phyloP scores from a whole-genome alignment of 2,329 filamentous ascomycete genomes.

The Aphanoascus verrucosus region DNA sequence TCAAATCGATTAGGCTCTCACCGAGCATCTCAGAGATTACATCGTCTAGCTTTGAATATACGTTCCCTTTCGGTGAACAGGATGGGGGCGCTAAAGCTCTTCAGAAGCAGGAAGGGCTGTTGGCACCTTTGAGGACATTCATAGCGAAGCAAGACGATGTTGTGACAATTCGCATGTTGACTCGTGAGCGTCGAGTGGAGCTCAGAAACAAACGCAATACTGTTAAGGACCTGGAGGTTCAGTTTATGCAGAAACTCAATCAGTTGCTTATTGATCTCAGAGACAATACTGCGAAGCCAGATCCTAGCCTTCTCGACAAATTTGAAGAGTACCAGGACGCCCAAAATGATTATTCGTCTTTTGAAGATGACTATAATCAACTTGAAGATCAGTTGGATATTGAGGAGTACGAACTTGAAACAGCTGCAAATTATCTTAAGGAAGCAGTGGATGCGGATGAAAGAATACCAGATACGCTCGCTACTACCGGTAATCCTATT shows the following conservation, averaged over 20 bases:
- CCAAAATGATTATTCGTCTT: conserved; percentile 19
- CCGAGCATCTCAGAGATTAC: background rate
- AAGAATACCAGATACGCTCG: background rate
- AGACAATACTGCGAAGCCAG: background rate
- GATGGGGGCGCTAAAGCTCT: background rate
- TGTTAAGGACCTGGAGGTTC: conserved; percentile 17
- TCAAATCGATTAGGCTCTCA: conserved; percentile 1
- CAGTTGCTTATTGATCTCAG: conserved; percentile 14
- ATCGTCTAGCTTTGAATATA: background rate
- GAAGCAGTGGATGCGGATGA: background rate
- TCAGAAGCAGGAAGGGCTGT: background rate
- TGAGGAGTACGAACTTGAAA: conserved; percentile 21
- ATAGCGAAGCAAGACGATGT: conserved; percentile 11
- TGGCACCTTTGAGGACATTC: background rate
- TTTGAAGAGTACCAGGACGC: conserved; percentile 18
- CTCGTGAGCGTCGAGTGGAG: conserved; percentile 19
- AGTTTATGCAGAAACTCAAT: conserved; percentile 21
- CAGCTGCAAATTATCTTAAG: conserved; percentile 17
- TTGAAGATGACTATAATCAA: conserved; percentile 21
- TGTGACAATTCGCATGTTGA: conserved; percentile 16
- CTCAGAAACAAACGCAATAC: conserved; percentile 22
- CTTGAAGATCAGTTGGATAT: conserved; percentile 21
- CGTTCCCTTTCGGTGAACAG: background rate
- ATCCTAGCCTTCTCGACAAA: conserved; percentile 10
- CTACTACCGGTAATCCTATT: background rate